These are phyloP conservation scores for Ophiostoma fasciatum DNA, from an alignment of 2,329 filamentous ascomycete species.

Conservation along the genomic window DNA sequence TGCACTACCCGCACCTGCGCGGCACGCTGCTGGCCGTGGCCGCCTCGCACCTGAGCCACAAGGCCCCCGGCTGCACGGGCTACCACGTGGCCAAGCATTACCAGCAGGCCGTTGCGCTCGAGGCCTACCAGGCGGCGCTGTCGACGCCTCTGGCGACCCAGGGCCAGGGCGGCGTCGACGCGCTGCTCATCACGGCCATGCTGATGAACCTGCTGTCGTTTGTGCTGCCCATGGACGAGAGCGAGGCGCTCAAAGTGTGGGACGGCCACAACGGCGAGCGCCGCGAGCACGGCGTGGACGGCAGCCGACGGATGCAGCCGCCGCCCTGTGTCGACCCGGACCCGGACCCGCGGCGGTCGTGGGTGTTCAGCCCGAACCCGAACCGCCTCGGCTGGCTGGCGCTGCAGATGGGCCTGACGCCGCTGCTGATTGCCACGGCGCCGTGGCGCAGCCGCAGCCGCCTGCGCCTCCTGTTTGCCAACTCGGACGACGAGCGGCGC, in stretches of 20 bases:
- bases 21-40: slow-evolving; percentile 10
- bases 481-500: slow-evolving; percentile 11
- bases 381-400: slow-evolving; percentile 13
- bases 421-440: slow-evolving; percentile 11
- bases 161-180: slow-evolving; percentile 11
- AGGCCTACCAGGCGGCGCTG: slow-evolving; percentile 10
- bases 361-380: slow-evolving; percentile 13
- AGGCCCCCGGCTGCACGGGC: slow-evolving; percentile 3
- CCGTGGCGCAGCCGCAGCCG: slow-evolving; percentile 9
- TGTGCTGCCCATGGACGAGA: slow-evolving; percentile 11
- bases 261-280: not conserved
- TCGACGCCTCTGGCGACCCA: slow-evolving; percentile 9
- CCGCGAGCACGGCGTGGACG: too few species aligned
- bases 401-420: slow-evolving; percentile 11
- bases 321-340: slow-evolving; percentile 6
- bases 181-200: slow-evolving; percentile 13
- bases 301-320: not conserved
- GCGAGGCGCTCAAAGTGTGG: slow-evolving; percentile 4
- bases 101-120: slow-evolving; percentile 13
- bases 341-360: slow-evolving; percentile 10
- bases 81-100: slow-evolving; percentile 13
- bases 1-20: slow-evolving; percentile 10
- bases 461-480: slow-evolving; percentile 9
- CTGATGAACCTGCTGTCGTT: slow-evolving; percentile 14
- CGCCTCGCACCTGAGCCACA: slow-evolving; percentile 12